Conservation (phyloP, 2,329 filamentous ascomycete species). For the Aspergillus terreus region DNA sequence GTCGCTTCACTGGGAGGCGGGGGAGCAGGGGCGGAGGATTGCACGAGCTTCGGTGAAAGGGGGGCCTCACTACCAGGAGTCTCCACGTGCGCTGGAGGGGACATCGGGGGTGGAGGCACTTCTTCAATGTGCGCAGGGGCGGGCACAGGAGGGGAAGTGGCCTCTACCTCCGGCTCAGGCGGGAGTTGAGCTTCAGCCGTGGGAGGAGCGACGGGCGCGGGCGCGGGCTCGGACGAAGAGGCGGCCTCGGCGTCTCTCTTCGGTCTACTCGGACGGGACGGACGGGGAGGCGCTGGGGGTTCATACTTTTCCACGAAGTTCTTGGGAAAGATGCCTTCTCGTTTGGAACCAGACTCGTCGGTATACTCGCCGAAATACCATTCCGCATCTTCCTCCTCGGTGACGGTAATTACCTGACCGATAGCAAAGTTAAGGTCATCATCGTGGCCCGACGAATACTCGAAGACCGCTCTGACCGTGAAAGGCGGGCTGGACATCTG, state of each 20-base stretch:
- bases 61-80: slow-evolving; percentile 22
- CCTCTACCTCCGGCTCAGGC: slow-evolving; percentile 28
- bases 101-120: slow-evolving; percentile 17
- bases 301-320: slow-evolving; percentile 98
- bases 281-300: slow-evolving; percentile 82
- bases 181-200: slow-evolving; percentile 19
- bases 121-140: slow-evolving; percentile 21
- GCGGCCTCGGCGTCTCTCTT: slow-evolving; percentile 58
- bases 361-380: slow-evolving; percentile 91
- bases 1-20: slow-evolving; percentile 28
- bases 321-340: slow-evolving; percentile 85
- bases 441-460: slow-evolving; percentile 88
- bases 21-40: slow-evolving; percentile 24
- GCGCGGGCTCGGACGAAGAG: slow-evolving; percentile 33
- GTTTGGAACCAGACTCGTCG: slow-evolving; percentile 68
- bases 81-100: slow-evolving; percentile 20
- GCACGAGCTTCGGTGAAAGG: slow-evolving; percentile 23
- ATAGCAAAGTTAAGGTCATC: slow-evolving; percentile 85
- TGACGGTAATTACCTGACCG: slow-evolving; percentile 91
- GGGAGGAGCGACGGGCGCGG: slow-evolving; percentile 7
- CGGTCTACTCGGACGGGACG: slow-evolving; percentile 63
- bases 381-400: slow-evolving; percentile 84
- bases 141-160: slow-evolving; percentile 17
- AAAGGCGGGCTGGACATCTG: slow-evolving; percentile 71
- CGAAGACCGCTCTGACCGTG: slow-evolving; percentile 93